Conservation (phyloP, 2,329 filamentous ascomycete species). For the Phyllosticta ampelicida region DNA sequence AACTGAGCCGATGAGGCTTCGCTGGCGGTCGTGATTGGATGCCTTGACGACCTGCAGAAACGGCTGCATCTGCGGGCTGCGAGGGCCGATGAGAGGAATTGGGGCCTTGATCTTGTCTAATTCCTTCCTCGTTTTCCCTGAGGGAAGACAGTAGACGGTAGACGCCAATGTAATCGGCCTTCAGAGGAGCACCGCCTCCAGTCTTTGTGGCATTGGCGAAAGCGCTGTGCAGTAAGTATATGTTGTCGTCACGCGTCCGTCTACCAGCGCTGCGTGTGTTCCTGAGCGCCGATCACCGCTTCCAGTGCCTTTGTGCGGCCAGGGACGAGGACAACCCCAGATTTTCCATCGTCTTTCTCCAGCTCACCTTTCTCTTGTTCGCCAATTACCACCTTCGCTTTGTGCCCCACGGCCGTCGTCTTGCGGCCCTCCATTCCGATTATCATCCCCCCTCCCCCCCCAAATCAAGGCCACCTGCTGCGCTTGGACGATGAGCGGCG, state of each 20-base stretch:
- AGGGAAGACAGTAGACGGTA: no score
- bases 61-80: neutral
- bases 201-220: no score
- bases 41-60: neutral
- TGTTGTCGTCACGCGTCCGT: neutral
- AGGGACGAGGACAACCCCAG: conserved; percentile 5
- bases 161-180: no score
- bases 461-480: neutral
- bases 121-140: neutral
- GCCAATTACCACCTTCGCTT: neutral
- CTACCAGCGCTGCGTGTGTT: neutral
- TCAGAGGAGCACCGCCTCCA: no score
- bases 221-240: no score
- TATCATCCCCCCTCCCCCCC: no score
- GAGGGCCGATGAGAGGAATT: neutral
- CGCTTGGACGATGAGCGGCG: conserved; percentile 6
- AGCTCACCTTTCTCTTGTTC: neutral
- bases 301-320: neutral
- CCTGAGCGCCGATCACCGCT: conserved; percentile 4
- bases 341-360: conserved; percentile 4
- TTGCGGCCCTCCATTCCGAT: neutral
- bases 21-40: neutral
- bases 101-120: neutral
- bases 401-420: neutral
- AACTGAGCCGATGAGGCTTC: neutral